Conservation (phyloP, 495 filamentous ascomycete species). For the Neurospora hispaniola region DNA sequence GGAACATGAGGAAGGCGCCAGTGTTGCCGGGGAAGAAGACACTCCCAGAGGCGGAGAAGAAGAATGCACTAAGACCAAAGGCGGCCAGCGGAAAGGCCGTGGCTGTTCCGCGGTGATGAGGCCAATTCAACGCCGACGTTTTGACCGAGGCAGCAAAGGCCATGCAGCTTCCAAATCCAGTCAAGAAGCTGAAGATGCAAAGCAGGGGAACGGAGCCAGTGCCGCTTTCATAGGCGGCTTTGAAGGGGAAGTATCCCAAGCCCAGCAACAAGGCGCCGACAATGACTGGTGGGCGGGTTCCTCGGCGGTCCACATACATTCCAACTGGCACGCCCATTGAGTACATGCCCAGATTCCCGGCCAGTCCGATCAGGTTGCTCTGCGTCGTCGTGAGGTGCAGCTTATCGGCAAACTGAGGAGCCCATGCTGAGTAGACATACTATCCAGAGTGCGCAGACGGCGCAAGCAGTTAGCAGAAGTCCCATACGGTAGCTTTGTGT, state of each 20-base stretch:
- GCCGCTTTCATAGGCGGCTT: conserved; percentile 49
- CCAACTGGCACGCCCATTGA: conserved; percentile 82
- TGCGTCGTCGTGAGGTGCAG: conserved; percentile 82
- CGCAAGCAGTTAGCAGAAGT: background rate
- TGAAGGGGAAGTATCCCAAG: conserved; percentile 72
- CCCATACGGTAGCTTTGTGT: background rate
- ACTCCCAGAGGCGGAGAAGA: conserved; percentile 73
- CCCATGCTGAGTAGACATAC: conserved; percentile 99
- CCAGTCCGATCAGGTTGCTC: conserved; percentile 78
- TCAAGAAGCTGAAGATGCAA: conserved; percentile 74
- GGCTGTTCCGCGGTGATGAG: conserved; percentile 80
- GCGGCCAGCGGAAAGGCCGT: conserved; percentile 87
- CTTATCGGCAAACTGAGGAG: conserved; percentile 79
- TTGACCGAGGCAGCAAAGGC: conserved; percentile 84
- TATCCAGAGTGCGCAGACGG: conserved; percentile 23
- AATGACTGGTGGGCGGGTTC: conserved; percentile 66
- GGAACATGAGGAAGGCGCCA: conserved; percentile 63
- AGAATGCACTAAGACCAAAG: conserved; percentile 92
- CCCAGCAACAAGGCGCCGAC: conserved; percentile 60
- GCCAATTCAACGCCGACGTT: conserved; percentile 84
- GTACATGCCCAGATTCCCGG: conserved; percentile 97
- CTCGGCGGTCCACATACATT: conserved; percentile 73
- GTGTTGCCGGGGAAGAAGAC: conserved; percentile 79
- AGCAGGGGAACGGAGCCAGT: conserved; percentile 59
- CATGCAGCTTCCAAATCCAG: conserved; percentile 76